A percentile compares a stretch with the other conserved stretches of the same genome.
Evolutionary conservation across 2,329 filamentous ascomycete genomes (phyloP).

Genomic region (Pseudogymnoascus sp.): DNA sequence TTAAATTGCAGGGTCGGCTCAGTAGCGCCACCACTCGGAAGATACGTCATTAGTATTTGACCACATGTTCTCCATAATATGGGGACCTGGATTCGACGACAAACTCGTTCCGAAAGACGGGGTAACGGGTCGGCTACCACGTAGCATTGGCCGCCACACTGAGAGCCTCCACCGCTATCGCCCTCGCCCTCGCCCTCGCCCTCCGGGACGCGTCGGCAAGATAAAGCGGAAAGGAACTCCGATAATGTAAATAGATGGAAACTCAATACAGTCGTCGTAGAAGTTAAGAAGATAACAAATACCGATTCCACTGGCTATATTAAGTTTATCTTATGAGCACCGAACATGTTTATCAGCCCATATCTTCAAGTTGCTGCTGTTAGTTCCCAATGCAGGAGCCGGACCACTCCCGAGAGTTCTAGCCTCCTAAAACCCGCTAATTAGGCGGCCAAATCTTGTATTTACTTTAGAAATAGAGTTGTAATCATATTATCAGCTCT

Average conservation of each 20-base stretch:
- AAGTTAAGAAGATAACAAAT: neutral
- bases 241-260: neutral
- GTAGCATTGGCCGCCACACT: neutral
- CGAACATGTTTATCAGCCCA: neutral
- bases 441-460: neutral
- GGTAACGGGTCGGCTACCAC: conserved; percentile 4
- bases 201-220: neutral
- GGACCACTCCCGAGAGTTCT: neutral
- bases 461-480: neutral
- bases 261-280: neutral
- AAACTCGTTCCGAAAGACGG: neutral
- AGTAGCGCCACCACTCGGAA: neutral
- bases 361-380: neutral
- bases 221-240: neutral
- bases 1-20: conserved; percentile 1
- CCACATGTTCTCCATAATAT: neutral
- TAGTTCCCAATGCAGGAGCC: neutral
- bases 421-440: neutral
- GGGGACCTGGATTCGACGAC: neutral
- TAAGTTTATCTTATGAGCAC: neutral
- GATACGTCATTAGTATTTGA: neutral
- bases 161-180: neutral
- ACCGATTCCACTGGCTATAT: neutral
- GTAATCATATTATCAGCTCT: neutral
- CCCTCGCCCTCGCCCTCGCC: too few relatives aligned